phyloP scores from a whole-genome alignment of 225 moss, liverwort and hornwort genomes.

The Physcomitrium patens region DNA sequence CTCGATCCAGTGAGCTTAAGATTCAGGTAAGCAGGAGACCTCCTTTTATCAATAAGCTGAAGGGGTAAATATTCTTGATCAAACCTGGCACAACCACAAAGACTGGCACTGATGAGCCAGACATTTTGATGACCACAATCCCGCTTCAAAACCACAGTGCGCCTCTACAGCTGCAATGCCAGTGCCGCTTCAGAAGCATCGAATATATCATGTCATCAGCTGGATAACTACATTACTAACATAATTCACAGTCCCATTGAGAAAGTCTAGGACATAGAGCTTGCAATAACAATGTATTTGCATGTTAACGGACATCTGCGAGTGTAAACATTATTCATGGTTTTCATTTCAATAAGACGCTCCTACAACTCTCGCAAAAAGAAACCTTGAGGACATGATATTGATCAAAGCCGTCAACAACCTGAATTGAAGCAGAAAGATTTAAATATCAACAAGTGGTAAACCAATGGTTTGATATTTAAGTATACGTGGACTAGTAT shows the following conservation, averaged over 20 bases:
- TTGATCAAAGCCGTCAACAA: too few species aligned
- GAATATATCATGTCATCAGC: too few species aligned
- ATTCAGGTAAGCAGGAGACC: slow-evolving; percentile 1
- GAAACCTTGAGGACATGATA: not conserved
- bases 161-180: too few species aligned
- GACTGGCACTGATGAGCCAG: slow-evolving; percentile 26
- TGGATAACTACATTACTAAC: too few species aligned
- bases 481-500: not conserved
- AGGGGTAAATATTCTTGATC: slow-evolving; percentile 21
- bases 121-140: not conserved
- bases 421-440: not conserved
- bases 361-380: too few species aligned
- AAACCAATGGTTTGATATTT: not conserved
- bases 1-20: slow-evolving; percentile 7
- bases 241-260: too few species aligned
- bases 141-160: not conserved
- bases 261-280: too few species aligned
- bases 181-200: not conserved
- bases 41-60: slow-evolving; percentile 18
- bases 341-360: too few species aligned
- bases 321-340: too few species aligned
- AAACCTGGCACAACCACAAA: slow-evolving; percentile 27
- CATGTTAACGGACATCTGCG: too few species aligned
- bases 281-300: too few species aligned
- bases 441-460: not conserved